Percentiles rank a stretch among this genome's conserved stretches.
phyloP scores from a whole-genome alignment of 2,329 filamentous ascomycete genomes.

The Bipolaris cookei region DNA sequence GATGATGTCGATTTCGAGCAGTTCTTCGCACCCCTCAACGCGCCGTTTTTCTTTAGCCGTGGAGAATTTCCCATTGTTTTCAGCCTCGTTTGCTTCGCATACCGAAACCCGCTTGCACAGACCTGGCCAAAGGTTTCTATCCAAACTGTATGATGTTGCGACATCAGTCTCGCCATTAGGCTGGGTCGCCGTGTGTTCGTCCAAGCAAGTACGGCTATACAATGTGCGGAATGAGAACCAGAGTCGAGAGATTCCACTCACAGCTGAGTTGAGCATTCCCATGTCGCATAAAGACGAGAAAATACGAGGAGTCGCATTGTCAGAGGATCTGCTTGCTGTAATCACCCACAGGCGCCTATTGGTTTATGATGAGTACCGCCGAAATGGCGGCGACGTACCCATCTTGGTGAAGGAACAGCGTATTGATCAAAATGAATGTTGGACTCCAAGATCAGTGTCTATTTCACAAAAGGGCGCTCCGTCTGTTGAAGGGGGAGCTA shows the following conservation, averaged over 20 bases:
- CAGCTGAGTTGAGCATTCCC: not conserved
- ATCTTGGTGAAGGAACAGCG: constrained; percentile 8
- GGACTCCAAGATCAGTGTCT: constrained; percentile 27
- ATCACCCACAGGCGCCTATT: constrained; percentile 27
- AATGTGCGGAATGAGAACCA: constrained; percentile 12
- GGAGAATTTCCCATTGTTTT: constrained; percentile 11
- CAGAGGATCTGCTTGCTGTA: constrained; percentile 30
- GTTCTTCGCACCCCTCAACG: constrained; percentile 4
- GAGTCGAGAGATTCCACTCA: constrained; percentile 5
- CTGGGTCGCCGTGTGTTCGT: constrained; percentile 23
- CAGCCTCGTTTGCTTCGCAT: constrained; percentile 13
- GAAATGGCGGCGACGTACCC: constrained; percentile 1
- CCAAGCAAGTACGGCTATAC: constrained; percentile 25
- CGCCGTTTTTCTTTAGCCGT: constrained; percentile 6
- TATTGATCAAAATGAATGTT: constrained; percentile 19
- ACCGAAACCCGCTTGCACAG: constrained; percentile 16
- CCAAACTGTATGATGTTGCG: constrained; percentile 15
- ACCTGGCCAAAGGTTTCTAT: constrained; percentile 5
- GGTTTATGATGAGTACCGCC: constrained; percentile 27
- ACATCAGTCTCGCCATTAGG: constrained; percentile 25
- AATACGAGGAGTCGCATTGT: constrained; percentile 26
- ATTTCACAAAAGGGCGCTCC: constrained; percentile 20
- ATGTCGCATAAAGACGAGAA: constrained; percentile 13
- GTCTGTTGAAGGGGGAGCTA: constrained; percentile 5
- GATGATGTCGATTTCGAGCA: constrained; percentile 14